Base-by-base conservation (phyloP, 2,329 filamentous ascomycete species). In the Cytospora leucostoma region DNA sequence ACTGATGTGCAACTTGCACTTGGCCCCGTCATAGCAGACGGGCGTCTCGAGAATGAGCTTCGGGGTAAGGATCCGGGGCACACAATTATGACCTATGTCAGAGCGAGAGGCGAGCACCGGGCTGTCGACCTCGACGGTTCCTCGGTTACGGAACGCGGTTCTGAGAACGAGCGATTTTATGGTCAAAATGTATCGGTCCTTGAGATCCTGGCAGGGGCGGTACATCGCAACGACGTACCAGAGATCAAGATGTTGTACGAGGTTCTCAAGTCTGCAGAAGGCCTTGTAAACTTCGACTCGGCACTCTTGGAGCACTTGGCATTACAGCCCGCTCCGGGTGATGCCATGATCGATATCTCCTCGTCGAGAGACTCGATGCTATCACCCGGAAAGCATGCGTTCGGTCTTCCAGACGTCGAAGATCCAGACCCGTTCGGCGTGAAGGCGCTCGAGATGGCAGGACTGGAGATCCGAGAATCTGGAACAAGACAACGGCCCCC, bases 391-490 rank as follows among this genome's bases (percentile, higher is more conserved):
- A 76, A 64, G 8, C 70, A 81, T 35, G 78, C 79, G 2, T 97
- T 97, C 76, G 93, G 93, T 2, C 80, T 97, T 17, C 93, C 92
- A 0, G 87, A 89, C 67, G 77, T 80, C 4, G 87, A 93, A 61
- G 94, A 98, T 70, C 93, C 93, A 0, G 94, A 98, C 73, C 94
- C 94, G 0, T 98, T 91, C 72, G 94, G 94, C 32, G 90, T 97
- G 33, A 84, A 93, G 67, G 93, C 94, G 8, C 78, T 98, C n/a
- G 92, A 97, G 73, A 89, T 92, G 79, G 91, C 93, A 65, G 94
- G 94, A 2, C 79, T 97, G 62, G 91, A 94, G 70, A 95, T 98
- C 68, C 86, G 91, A 59, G 93, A 97, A 77, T 93, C 93, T n/a
- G 93, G 92, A 38, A 89, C 88, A 2, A 85, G 87, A 56, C 81